A percentile compares a stretch with the other conserved stretches of the same genome.
phyloP scores from a whole-genome alignment of 371 early-diverging fungal genomes.

The Zychaea mexicana region DNA sequence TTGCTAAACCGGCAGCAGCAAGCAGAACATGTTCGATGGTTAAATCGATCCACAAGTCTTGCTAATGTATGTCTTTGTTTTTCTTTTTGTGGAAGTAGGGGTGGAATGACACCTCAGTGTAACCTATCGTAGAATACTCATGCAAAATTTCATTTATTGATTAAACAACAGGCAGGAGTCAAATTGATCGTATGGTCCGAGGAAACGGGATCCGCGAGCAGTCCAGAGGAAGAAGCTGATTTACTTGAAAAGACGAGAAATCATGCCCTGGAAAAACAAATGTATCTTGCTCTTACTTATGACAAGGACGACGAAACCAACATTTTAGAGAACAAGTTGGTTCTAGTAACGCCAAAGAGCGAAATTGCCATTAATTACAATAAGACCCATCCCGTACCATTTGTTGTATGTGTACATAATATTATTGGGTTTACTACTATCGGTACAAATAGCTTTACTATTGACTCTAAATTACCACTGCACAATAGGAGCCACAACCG shows the following conservation, averaged over 20 bases:
- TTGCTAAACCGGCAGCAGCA: conserved; percentile 4
- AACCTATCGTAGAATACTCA: neutral
- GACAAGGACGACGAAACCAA: conserved; percentile 12
- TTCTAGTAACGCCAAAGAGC: conserved; percentile 43
- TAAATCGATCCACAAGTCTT: conserved; percentile 22
- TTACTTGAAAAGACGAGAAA: conserved; percentile 29
- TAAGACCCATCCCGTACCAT: conserved; percentile 58
- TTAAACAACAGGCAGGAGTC: conserved; percentile 28
- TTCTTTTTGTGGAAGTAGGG: neutral
- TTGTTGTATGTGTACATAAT: conserved; percentile 27
- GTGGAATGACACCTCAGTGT: too few relatives aligned
- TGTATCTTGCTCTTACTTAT: conserved; percentile 49
- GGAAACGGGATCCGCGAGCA: conserved; percentile 19
- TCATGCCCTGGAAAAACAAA: conserved; percentile 31
- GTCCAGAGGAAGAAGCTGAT: conserved; percentile 18
- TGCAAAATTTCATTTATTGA: neutral
- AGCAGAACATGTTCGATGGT: conserved; percentile 27
- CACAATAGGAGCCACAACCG: conserved; percentile 38
- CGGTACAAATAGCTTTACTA: too few relatives aligned
- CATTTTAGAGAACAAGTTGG: conserved; percentile 42
- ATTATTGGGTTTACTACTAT: neutral
- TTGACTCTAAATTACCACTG: neutral
- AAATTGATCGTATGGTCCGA: conserved; percentile 57
- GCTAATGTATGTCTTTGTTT: conserved; percentile 14
- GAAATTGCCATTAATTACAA: conserved; percentile 49